Evolutionary conservation across 192 early-diverging fungal genomes (phyloP), one percentile per base, ranked within the genome.

Genomic region (Spizellomyces punctatus): DNA sequence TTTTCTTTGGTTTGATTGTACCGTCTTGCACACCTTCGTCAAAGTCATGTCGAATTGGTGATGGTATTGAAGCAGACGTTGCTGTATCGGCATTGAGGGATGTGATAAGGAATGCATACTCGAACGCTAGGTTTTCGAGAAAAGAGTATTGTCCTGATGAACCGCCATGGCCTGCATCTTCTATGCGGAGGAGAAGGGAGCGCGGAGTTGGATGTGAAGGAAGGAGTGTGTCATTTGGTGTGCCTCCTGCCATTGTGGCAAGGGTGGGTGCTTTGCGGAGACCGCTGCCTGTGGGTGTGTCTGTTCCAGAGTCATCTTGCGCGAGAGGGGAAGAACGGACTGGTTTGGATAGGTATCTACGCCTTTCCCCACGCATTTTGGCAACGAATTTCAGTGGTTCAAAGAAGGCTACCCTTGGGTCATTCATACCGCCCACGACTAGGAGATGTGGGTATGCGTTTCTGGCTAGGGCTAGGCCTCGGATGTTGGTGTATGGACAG

Each of bases 381-480:
- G 95, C 92, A 27, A 94, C 89, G 79, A 88, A 97, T 72, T 97
- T 97, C 10, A 91, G 75, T 1, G 93, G 90, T 66, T 97, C 94
- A 75, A 89, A 94, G 60, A 87, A 90, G 17, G 86, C 82, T 6
- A 97, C 95, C 6, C 95, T 82, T 59, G 91, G 91, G 76, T 97
- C 95, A 54, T 87, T 88, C 69, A 94, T 86, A 6, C 94, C 95
- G 55, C 86, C 93, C n/a, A 67, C 57, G 17, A 82, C 68, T 19
- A 82, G 55, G 12, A 82, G 48, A 47, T 82, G 65, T 21, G 81
- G 81, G 52, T 76, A 75, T 43, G 63, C 67, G 68, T 76, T 73
- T n/a, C 67, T 66, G 0, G 78, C 78, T 17, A 82, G 55, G 19
- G 57, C 58, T 9, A 69, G 58, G 46, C 62, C 67, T 7, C 65